Base-by-base conservation (phyloP, 352 stramenopile genomes). In the Phytophthora colocasiae region DNA sequence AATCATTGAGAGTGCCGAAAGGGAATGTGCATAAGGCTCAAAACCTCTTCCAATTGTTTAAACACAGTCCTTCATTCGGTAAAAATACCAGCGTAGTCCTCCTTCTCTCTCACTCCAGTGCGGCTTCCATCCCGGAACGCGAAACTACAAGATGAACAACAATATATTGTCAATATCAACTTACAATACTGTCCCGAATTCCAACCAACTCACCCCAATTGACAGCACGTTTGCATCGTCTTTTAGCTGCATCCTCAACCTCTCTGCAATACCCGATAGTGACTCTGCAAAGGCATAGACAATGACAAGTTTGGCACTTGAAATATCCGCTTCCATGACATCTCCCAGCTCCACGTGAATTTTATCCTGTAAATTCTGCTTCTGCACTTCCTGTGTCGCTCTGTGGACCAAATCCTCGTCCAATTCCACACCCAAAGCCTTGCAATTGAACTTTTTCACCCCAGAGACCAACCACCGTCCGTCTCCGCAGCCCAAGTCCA, bases 251-350 rank as follows among this genome's bases (percentile, higher is more conserved):
- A 47, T 32, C 7, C 61, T 49, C 51, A 96, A 53, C 9, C 78
- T 71, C 50, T 85, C 59, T 24, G 83, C 72, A 50, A 95, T 95
- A 0, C 77, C 73, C 15, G 65, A 49, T 19, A 96, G 60, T n/a
- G 86, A 89, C 69, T 93, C 82, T 15, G 81, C 81, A 44, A 95
- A 96, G 9, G 88, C 88, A 59, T 96, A 96, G 11, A 95, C 83
- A 62, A 96, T 91, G 31, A 95, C 88, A 17, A 96, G 40, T 12
- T 70, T 67, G 11, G 85, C 87, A 15, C 44, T 32, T 9, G 68
- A 78, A 44, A 95, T 81, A 44, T 86, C 66, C 6, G 70, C 58
- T 22, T 58, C 32, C 70, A 93, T 67, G 65, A 96, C 83, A 51
- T 94, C 86, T 32, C 66, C 75, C 9, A 83, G 43, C 4, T 80